A percentile compares a stretch with the other conserved stretches of the same genome.
phyloP scores from a whole-genome alignment of 768 basidiomycete genomes.

The Russula olivacea region DNA sequence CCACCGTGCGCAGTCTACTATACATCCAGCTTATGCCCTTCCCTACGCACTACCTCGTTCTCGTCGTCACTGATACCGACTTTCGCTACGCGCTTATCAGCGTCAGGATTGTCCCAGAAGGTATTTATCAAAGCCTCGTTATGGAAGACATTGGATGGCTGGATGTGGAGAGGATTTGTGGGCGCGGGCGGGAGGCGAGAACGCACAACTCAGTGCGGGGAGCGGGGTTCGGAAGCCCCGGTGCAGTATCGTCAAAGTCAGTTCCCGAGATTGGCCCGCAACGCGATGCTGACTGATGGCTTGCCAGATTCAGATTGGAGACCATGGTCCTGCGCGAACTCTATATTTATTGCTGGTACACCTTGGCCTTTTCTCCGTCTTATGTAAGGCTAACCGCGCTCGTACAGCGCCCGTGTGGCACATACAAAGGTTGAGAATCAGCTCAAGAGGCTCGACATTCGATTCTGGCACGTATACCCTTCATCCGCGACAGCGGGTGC shows the following conservation, averaged over 20 bases:
- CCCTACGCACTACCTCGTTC: slow-evolving; percentile 75
- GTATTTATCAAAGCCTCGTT: slow-evolving; percentile 52
- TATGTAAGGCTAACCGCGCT: neutral
- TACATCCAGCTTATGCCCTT: slow-evolving; percentile 77
- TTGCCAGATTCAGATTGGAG: slow-evolving; percentile 54
- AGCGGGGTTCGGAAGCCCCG: slow-evolving; percentile 5
- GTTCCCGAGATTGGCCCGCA: neutral
- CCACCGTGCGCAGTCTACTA: slow-evolving; percentile 51
- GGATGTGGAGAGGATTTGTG: slow-evolving; percentile 61
- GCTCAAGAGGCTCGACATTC: slow-evolving; percentile 74
- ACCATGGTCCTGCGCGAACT: slow-evolving; percentile 69
- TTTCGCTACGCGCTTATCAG: slow-evolving; percentile 81
- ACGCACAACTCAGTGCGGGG: slow-evolving; percentile 32
- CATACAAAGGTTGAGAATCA: slow-evolving; percentile 85
- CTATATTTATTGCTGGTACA: slow-evolving; percentile 84
- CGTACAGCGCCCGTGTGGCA: slow-evolving; percentile 75
- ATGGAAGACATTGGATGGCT: slow-evolving; percentile 80
- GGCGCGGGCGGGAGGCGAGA: slow-evolving; percentile 27
- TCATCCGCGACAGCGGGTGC: slow-evolving; percentile 33
- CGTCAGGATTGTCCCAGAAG: slow-evolving; percentile 48
- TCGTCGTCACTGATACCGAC: slow-evolving; percentile 71
- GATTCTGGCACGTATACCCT: slow-evolving; percentile 72
- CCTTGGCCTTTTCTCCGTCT: neutral
- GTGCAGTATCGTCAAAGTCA: slow-evolving; percentile 15
- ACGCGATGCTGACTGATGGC: neutral